phyloP scores from a whole-genome alignment of 805 yeast genomes.

The Candida parachauliodes region DNA sequence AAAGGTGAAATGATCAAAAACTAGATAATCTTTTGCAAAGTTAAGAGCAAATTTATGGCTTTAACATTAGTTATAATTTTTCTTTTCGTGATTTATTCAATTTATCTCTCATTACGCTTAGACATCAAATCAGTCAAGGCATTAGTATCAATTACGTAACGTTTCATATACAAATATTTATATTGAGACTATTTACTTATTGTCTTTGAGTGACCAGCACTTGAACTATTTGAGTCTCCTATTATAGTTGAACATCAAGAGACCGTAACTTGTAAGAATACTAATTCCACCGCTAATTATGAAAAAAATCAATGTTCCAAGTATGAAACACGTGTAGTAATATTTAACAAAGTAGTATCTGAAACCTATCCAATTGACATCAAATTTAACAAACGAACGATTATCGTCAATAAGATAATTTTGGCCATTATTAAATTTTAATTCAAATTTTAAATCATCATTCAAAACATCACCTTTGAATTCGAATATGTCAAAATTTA shows the following conservation, averaged over 20 bases:
- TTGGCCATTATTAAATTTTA: slow-evolving; percentile 1
- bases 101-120: too few species aligned
- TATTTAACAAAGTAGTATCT: slow-evolving; percentile 38
- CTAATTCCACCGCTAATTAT: slow-evolving; percentile 26
- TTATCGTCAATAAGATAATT: slow-evolving; percentile 16
- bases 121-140: too few species aligned
- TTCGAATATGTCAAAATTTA: neutral
- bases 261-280: slow-evolving; percentile 16
- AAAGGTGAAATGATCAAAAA: too few species aligned
- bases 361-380: slow-evolving; percentile 39
- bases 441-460: neutral
- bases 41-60: too few species aligned
- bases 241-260: slow-evolving; percentile 1
- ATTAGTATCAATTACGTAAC: too few species aligned
- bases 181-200: too few species aligned
- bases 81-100: too few species aligned
- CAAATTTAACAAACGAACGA: slow-evolving; percentile 17
- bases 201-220: too few species aligned
- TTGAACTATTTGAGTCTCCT: too few species aligned
- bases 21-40: too few species aligned
- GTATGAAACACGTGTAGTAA: slow-evolving; percentile 25
- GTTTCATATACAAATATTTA: too few species aligned
- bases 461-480: neutral
- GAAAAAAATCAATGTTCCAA: slow-evolving; percentile 41
- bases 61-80: too few species aligned